A percentile compares a stretch with the other conserved stretches of the same genome.
Conservation (phyloP, 2,329 filamentous ascomycete species). For the Huntiella omanensis region DNA sequence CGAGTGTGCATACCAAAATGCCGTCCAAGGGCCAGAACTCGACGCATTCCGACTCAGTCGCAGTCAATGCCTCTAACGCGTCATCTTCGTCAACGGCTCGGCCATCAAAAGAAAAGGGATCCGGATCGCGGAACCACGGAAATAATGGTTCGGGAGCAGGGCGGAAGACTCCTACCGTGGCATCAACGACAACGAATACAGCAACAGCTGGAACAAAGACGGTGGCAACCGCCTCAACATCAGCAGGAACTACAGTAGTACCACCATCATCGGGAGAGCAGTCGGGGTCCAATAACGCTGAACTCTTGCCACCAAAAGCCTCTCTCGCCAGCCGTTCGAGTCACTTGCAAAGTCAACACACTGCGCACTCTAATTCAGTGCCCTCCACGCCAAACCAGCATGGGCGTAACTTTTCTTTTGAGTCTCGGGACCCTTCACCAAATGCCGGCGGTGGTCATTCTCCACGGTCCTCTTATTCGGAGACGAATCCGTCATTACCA, state of each 20-base stretch:
- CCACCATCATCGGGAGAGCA: constrained; percentile 12
- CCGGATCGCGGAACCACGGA: too few species aligned
- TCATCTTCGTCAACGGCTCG: constrained; percentile 1
- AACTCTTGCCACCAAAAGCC: constrained; percentile 14
- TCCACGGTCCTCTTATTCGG: constrained; percentile 76
- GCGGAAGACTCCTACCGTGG: not conserved
- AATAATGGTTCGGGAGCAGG: too few species aligned
- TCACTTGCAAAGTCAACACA: constrained; percentile 11
- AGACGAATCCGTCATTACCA: constrained; percentile 58
- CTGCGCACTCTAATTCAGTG: constrained; percentile 62
- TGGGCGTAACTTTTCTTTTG: constrained; percentile 62
- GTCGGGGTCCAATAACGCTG: constrained; percentile 16
- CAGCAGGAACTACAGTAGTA: constrained; percentile 14
- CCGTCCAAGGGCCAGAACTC: constrained; percentile 7
- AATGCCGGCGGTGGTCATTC: constrained; percentile 61
- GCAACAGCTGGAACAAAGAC: not conserved
- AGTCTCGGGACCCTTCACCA: constrained; percentile 64
- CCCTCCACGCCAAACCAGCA: constrained; percentile 87
- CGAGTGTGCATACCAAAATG: constrained; percentile 5
- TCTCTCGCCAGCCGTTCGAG: constrained; percentile 14
- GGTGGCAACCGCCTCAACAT: not conserved
- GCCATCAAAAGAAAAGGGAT: too few species aligned
- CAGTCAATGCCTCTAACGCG: not conserved
- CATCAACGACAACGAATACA: not conserved
- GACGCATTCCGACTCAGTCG: constrained; percentile 1